phyloP scores from a whole-genome alignment of 768 basidiomycete genomes.

The Pleurotus sapidus region DNA sequence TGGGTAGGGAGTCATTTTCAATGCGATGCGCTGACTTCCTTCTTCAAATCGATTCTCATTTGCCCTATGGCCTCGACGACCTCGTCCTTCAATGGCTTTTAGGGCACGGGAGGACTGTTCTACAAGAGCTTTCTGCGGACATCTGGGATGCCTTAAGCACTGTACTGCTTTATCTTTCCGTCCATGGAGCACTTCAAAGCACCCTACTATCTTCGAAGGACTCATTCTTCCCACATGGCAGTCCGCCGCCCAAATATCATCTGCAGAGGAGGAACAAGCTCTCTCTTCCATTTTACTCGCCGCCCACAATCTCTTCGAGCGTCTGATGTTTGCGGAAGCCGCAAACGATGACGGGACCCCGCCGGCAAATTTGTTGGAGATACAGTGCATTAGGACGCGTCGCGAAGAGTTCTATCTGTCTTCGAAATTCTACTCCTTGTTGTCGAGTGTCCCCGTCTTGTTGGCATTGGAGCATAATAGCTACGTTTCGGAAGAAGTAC shows the following conservation, averaged over 20 bases:
- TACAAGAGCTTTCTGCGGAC: conserved; percentile 54
- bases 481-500: conserved; percentile 46
- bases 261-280: conserved; percentile 33
- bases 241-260: conserved; percentile 40
- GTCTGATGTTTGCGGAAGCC: conserved; percentile 55
- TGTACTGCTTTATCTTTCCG: conserved; percentile 61
- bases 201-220: conserved; percentile 69
- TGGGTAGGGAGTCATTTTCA: conserved; percentile 49
- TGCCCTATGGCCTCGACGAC: conserved; percentile 69
- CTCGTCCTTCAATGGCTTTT: conserved; percentile 72
- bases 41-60: conserved; percentile 70
- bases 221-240: conserved; percentile 81
- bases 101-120: conserved; percentile 63
- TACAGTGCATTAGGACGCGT: conserved; percentile 68
- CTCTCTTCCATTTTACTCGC: conserved; percentile 54
- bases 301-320: conserved; percentile 60
- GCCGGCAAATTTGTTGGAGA: conserved; percentile 54
- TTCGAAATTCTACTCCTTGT: conserved; percentile 62
- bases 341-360: conserved; percentile 32
- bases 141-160: conserved; percentile 66
- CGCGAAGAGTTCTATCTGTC: conserved; percentile 66
- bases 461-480: conserved; percentile 68
- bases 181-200: conserved; percentile 70
- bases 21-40: conserved; percentile 70
- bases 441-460: conserved; percentile 63